Evolutionary conservation across 2,329 filamentous ascomycete species (phyloP), one percentile per base, ranked within the genome.

Genomic region (Fusarium euwallaceae): DNA sequence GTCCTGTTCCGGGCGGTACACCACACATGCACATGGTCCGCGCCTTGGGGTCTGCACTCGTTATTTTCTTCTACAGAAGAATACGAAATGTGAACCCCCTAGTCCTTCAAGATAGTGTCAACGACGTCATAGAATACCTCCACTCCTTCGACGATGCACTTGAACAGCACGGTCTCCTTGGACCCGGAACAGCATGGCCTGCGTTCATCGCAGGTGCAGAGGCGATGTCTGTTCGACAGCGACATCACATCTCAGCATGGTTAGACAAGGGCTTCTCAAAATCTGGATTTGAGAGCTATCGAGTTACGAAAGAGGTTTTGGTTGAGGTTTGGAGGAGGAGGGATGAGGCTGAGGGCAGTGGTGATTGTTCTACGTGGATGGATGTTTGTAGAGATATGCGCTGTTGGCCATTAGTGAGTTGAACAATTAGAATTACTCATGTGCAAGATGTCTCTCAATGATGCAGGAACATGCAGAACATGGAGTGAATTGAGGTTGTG

Each of bases 21-120:
- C 75, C 75, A 1, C 75, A 76, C 22, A 72, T 66, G 64, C 72
- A 77, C 41, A 77, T 77, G 75, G 64, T 77, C 0, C 75, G 73
- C 22, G 75, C 75, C 3, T 41, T 77, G 4, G 71, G 67, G 1
- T 77, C 75, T 0, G 75, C 75, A 0, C 59, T 77, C 2, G 66
- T 77, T 0, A 74, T 77, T 2, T 77, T 77, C 64, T 77, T 77
- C 43, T 77, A 77, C 64, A 58, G 75, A 0, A 51, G 75, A 3
- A 77, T 77, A 7, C 72, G 75, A 20, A 77, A 77, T 14, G 71
- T 77, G 3, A 77, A 77, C 2, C 72, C 75, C 1, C 29, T 77
- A 0, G 75, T 77, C 6, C 29, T 77, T 0, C 75, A 77, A 32
- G 75, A 72, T 3, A 76, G 72, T 2, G 75, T 77, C 3, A 69